phyloP scores from a whole-genome alignment of 129 eudicot species.

The Mikania micrantha region DNA sequence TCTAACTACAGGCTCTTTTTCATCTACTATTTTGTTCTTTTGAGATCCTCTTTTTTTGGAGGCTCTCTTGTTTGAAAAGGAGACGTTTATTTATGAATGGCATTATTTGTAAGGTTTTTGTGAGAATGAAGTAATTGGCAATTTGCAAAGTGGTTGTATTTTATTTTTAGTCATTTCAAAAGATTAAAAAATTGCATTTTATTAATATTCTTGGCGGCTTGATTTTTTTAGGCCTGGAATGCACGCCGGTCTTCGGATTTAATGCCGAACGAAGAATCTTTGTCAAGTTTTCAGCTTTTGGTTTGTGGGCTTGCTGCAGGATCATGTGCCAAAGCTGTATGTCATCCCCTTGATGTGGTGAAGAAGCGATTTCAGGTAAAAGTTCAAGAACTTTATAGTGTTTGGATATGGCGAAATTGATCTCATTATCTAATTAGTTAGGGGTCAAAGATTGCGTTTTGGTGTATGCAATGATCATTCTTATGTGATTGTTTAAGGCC shows the following conservation, averaged over 20 bases:
- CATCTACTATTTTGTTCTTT: not conserved
- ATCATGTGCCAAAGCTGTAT: conserved; percentile 79
- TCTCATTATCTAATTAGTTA: not conserved
- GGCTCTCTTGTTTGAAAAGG: not conserved
- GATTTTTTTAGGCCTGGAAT: conserved; percentile 53
- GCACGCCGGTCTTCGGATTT: conserved; percentile 18
- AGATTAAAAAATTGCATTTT: not conserved
- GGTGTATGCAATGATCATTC: not conserved
- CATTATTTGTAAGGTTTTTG: not conserved
- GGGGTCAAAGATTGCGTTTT: not conserved
- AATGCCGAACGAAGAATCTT: conserved; percentile 25
- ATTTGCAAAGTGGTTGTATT: not conserved
- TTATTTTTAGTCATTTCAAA: not conserved
- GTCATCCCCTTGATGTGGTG: conserved; percentile 95
- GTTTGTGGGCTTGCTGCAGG: conserved; percentile 90
- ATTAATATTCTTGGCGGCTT: not conserved
- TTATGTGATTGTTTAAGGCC: not conserved
- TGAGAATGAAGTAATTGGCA: not conserved
- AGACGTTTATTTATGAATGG: not conserved
- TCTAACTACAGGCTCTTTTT: not conserved
- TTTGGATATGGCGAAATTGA: not conserved
- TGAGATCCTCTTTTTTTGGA: not conserved
- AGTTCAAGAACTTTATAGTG: too few species aligned
- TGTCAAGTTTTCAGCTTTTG: conserved; percentile 85
- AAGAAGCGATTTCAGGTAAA: conserved; percentile 96